Evolutionary conservation across 306 rosid genomes (phyloP).

Genomic region (Quercus robur): DNA sequence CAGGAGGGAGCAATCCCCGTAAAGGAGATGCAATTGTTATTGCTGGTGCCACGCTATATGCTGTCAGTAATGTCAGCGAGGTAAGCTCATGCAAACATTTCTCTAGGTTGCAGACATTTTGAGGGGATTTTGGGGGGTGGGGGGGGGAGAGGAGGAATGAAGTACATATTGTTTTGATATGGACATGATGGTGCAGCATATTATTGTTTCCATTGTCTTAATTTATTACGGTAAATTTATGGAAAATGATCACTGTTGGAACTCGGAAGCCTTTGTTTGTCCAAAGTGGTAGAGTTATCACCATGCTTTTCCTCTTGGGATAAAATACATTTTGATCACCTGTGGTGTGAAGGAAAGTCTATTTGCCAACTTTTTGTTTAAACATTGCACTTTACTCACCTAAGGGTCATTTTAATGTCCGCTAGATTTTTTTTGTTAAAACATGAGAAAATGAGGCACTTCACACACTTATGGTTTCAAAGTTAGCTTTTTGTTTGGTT

Average conservation of each 20-base stretch:
- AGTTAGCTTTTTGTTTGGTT: not conserved
- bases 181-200: not conserved
- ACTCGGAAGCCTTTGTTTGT: not conserved
- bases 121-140: not conserved
- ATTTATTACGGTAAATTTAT: not conserved
- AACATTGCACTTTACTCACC: too few relatives aligned
- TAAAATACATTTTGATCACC: too few relatives aligned
- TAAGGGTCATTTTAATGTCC: too few relatives aligned
- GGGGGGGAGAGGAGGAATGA: too few relatives aligned
- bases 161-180: not conserved
- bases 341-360: too few relatives aligned
- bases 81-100: slow-evolving; percentile 26
- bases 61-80: slow-evolving; percentile 84
- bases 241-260: not conserved
- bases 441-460: too few relatives aligned
- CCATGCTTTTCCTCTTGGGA: not conserved
- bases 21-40: slow-evolving; percentile 70
- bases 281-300: not conserved
- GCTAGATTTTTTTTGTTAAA: too few relatives aligned
- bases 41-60: slow-evolving; percentile 84
- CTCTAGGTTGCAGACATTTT: not conserved
- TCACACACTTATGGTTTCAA: not conserved
- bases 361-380: too few relatives aligned
- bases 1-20: slow-evolving; percentile 80
- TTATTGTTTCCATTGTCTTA: not conserved